Percentiles rank a stretch among this genome's conserved stretches.
These are phyloP conservation scores for Lithohypha guttulata DNA, from an alignment of 2,329 filamentous ascomycete species.

Conservation along the genomic window DNA sequence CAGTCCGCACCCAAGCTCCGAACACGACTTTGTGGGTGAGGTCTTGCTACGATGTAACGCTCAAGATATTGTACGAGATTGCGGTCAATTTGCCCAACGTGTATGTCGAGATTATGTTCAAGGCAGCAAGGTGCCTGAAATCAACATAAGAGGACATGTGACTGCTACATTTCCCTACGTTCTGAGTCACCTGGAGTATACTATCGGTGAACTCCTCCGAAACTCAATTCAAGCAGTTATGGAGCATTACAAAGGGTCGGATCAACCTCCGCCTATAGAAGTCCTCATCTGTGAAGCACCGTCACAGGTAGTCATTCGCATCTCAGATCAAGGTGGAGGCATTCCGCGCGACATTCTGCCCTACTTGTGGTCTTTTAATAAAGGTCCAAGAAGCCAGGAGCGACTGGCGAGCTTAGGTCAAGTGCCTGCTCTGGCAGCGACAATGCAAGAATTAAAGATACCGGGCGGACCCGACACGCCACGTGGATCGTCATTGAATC, in stretches of 20 bases:
- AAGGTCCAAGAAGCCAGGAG: constrained; percentile 68
- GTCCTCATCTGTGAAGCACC: constrained; percentile 88
- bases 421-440: constrained; percentile 86
- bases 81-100: constrained; percentile 62
- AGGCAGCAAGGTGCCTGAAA: constrained; percentile 62
- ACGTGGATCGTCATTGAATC: constrained; percentile 59
- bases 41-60: constrained; percentile 91
- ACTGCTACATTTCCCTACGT: constrained; percentile 94
- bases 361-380: constrained; percentile 93
- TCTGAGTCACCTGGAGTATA: constrained; percentile 90
- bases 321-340: constrained; percentile 90
- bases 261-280: constrained; percentile 63
- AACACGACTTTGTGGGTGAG: constrained; percentile 82
- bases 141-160: constrained; percentile 73
- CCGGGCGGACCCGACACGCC: constrained; percentile 19
- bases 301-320: constrained; percentile 90
- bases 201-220: constrained; percentile 84
- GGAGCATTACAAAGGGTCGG: constrained; percentile 51
- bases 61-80: constrained; percentile 75
- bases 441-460: constrained; percentile 60
- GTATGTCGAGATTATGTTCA: constrained; percentile 66
- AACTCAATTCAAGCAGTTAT: constrained; percentile 92
- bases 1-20: constrained; percentile 65
- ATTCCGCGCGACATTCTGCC: constrained; percentile 76
- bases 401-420: constrained; percentile 74